These are phyloP conservation scores for Lactarius sp. DNA, from an alignment of 768 basidiomycete genomes.

Conservation along the genomic window DNA sequence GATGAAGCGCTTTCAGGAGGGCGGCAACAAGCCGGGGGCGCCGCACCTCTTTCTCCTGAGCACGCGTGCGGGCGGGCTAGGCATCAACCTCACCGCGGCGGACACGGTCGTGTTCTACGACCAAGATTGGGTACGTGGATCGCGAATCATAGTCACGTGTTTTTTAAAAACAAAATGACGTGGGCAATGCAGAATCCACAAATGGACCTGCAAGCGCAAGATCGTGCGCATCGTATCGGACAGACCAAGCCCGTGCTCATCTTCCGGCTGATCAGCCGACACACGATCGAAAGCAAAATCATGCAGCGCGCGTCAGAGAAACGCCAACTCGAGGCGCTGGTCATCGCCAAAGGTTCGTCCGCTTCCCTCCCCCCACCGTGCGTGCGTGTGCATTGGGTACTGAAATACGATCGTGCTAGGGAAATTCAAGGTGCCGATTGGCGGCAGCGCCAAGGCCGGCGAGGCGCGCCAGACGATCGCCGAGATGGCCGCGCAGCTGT, in stretches of 20 bases:
- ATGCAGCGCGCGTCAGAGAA: constrained; percentile 85
- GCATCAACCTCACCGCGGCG: constrained; percentile 75
- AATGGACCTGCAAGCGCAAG: constrained; percentile 95
- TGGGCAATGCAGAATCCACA: constrained; percentile 69
- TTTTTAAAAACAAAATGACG: neutral
- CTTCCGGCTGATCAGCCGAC: constrained; percentile 79
- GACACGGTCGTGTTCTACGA: constrained; percentile 95
- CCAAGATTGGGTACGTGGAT: constrained; percentile 79
- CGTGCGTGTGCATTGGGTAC: too few species aligned
- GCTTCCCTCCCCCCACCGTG: too few species aligned
- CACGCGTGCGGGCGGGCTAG: constrained; percentile 74
- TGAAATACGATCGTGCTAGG: constrained; percentile 37
- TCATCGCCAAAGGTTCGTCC: constrained; percentile 79
- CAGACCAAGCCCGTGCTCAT: constrained; percentile 89
- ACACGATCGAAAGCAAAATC: constrained; percentile 90
- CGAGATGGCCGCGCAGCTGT: constrained; percentile 73
- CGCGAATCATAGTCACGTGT: too few species aligned
- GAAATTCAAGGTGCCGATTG: constrained; percentile 77
- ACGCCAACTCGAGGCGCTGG: constrained; percentile 86
- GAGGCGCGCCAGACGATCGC: constrained; percentile 60
- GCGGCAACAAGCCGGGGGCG: constrained; percentile 54
- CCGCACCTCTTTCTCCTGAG: constrained; percentile 76
- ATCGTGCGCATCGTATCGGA: constrained; percentile 93
- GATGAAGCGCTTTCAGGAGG: constrained; percentile 80
- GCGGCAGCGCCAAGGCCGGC: constrained; percentile 36